Conservation (phyloP, 2,329 filamentous ascomycete species). For the Sporothrix pseudoabietina region DNA sequence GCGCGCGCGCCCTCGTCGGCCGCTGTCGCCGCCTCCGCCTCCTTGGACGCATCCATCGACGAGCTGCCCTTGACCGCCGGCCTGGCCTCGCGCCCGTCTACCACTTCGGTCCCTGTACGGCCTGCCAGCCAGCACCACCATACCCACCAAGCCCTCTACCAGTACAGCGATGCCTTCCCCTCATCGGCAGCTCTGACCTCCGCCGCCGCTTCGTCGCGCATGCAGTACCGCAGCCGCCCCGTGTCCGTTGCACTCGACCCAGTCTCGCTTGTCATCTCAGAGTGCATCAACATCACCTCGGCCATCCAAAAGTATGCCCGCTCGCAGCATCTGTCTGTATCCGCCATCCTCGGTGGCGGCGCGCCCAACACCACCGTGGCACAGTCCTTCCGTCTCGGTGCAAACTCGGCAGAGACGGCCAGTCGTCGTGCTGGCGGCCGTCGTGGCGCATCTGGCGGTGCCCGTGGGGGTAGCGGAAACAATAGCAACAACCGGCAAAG, state of each 20-base stretch:
- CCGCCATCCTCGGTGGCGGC: conserved; percentile 84
- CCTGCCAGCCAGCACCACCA: conserved; percentile 30
- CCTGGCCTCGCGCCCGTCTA: conserved; percentile 22
- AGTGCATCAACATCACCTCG: conserved; percentile 98
- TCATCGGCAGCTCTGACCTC: conserved; percentile 13
- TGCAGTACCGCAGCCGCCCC: conserved; percentile 62
- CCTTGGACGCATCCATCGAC: conserved; percentile 37
- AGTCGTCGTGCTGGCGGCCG: conserved; percentile 27
- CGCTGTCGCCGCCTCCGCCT: conserved; percentile 21
- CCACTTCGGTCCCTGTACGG: conserved; percentile 37
- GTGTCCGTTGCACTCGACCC: conserved; percentile 85
- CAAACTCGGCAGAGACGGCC: not conserved
- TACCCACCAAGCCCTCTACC: not conserved
- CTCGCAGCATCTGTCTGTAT: conserved; percentile 93
- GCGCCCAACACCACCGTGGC: conserved; percentile 54
- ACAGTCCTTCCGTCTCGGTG: conserved; percentile 38
- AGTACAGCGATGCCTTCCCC: not conserved
- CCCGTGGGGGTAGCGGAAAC: conserved; percentile 47
- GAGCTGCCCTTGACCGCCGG: conserved; percentile 31
- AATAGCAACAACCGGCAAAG: conserved; percentile 50
- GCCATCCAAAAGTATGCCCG: conserved; percentile 97
- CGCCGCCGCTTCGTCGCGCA: conserved; percentile 45
- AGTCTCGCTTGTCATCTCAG: conserved; percentile 90
- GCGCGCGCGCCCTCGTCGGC: conserved; percentile 36
- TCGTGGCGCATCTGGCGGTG: not conserved